phyloP scores from a whole-genome alignment of 768 basidiomycete species.

The Pisolithus tinctorius region DNA sequence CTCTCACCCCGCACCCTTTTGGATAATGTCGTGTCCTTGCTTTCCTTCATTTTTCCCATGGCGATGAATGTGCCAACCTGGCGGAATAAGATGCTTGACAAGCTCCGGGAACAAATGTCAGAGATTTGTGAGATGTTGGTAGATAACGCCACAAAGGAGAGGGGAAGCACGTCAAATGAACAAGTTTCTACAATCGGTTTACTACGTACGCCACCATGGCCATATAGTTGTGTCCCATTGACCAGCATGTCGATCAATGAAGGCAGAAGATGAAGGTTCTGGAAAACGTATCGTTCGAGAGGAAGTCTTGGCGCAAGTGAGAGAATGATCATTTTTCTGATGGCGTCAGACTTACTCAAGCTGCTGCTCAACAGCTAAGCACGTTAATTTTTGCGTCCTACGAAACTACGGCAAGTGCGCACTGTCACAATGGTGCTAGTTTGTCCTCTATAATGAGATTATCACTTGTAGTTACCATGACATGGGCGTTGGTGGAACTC shows the following conservation, averaged over 20 bases:
- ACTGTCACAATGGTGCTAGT: background rate
- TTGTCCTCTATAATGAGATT: no score
- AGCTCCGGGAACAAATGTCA: no score
- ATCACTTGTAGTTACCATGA: conserved; percentile 10
- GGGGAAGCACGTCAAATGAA: conserved; percentile 8
- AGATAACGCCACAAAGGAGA: background rate
- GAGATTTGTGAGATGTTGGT: no score
- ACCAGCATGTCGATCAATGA: conserved; percentile 23
- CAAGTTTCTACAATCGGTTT: no score
- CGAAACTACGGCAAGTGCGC: conserved; percentile 16
- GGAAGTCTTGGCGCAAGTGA: conserved; percentile 21
- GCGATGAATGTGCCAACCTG: background rate
- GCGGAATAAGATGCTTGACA: no score
- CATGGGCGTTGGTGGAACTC: conserved; percentile 53
- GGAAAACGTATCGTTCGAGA: conserved; percentile 18
- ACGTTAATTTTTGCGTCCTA: conserved; percentile 14
- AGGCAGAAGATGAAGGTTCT: conserved; percentile 23
- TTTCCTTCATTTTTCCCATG: conserved; percentile 25
- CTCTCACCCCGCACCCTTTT: conserved; percentile 1
- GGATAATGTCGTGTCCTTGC: conserved; percentile 17
- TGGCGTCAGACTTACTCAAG: no score
- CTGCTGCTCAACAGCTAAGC: conserved; percentile 9
- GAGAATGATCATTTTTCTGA: background rate
- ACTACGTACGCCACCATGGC: no score
- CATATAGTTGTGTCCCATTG: background rate